Conservation (phyloP, 2,329 filamentous ascomycete species). For the Tothia fuscella region DNA sequence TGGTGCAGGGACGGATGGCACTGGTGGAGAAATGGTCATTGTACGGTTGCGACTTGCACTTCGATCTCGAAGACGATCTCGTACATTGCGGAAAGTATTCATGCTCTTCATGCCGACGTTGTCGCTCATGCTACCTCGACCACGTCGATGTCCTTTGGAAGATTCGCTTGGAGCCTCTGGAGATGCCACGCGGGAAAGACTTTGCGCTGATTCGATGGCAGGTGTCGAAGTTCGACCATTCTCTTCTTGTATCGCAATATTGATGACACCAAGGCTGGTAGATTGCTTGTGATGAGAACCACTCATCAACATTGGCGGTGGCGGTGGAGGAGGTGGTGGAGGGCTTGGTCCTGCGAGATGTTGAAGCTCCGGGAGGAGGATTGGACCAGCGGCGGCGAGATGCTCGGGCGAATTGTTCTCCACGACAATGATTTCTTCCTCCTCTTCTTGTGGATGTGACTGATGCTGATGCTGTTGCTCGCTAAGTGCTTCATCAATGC, state of each 20-base stretch:
- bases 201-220: slow-evolving; percentile 1
- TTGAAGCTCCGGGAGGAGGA: slow-evolving; percentile 48
- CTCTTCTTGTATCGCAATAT: slow-evolving; percentile 13
- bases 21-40: slow-evolving; percentile 30
- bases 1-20: slow-evolving; percentile 14
- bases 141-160: slow-evolving; percentile 32
- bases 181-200: slow-evolving; percentile 5
- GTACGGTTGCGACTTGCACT: slow-evolving; percentile 42
- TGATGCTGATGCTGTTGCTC: too few species aligned
- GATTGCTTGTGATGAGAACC: too few species aligned
- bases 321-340: slow-evolving; percentile 26
- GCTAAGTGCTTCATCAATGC: slow-evolving; percentile 43
- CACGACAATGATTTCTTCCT: slow-evolving; percentile 31
- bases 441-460: too few species aligned
- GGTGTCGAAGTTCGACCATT: slow-evolving; percentile 21
- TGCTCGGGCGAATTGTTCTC: slow-evolving; percentile 18
- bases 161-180: slow-evolving; percentile 4
- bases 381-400: slow-evolving; percentile 22
- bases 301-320: too few species aligned
- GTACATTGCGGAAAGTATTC: slow-evolving; percentile 35
- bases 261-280: neutral
- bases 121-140: slow-evolving; percentile 45
- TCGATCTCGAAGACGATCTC: slow-evolving; percentile 41
- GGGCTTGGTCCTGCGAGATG: slow-evolving; percentile 39
- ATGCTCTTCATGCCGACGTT: slow-evolving; percentile 42